Evolutionary conservation across 2,329 filamentous ascomycete genomes (phyloP), one percentile per base, ranked within the genome.

Genomic region (Colletotrichum magnum): DNA sequence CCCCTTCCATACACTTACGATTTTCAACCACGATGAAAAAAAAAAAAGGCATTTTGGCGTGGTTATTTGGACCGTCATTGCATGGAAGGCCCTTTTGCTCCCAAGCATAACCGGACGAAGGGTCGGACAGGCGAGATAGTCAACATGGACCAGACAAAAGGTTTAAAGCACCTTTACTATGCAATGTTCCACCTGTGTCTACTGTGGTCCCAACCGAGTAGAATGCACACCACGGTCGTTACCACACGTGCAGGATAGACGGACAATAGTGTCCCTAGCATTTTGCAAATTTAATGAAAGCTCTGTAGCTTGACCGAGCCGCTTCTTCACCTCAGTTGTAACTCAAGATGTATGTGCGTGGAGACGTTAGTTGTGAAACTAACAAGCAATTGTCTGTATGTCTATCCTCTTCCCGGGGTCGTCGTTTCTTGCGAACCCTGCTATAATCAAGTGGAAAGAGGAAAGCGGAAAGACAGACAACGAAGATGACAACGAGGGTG

Each of bases 201-300:
- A 51, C 62, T n/a, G 60, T 69, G 60, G 66, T 69, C 66, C 66
- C 53, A 26, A 60, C 60, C 60, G 16, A 69, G 66, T 62, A 66
- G 62, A 56, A 66, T 66, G 62, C 66, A 50, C 57, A 6, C 39
- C 24, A 66, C 66, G 62, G 56, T 69, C 66, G 45, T 60, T 69
- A 69, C 62, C 50, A 57, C 21, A 28, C 52, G n/a, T 65, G 54
- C 36, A 57, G 66, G 56, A 39, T 66, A 69, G 62, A 69, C 15
- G 62, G 43, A 47, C 65, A 66, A 66, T 65, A 57, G 50, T 36
- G 60, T 60, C 50, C 26, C 41, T 26, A 66, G 54, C 63, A 41
- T 53, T 41, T 51, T 60, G 50, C 36, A 39, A 36, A 58, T 12
- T 21, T 10, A 39, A 52, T 36, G 28, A 13, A 53, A 5, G 53